Evolutionary conservation across 371 early-diverging fungal genomes (phyloP), one percentile per base, ranked within the genome.

Genomic region (Syncephalastrum monosporum): DNA sequence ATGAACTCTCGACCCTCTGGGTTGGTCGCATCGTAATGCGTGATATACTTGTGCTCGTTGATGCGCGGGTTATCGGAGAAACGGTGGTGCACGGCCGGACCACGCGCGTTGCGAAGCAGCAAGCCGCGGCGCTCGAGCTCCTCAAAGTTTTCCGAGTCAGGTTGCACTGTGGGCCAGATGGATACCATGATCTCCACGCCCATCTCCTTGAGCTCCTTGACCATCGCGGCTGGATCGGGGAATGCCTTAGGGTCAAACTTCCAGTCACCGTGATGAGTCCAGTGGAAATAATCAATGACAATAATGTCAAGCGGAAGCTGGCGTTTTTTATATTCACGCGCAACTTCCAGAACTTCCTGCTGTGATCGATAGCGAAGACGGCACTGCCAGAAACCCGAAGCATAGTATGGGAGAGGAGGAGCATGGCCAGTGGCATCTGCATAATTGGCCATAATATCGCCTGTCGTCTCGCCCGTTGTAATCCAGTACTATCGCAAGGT

Each of bases 311-410:
- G 44, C 5, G 58, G 52, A 5, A 58, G 38, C 24, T 46, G 51
- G 46, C 58, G 58, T 19, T 45, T 58, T 46, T 58, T 58, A 33
- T 58, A 58, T 27, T 60, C 55, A 14, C 60, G 53, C 13, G 60
- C 60, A 6, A 60, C 60, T 16, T 25, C 42, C 47, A 60, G 42
- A 1, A 60, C 60, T 43, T 60, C 60, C 16, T 60, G 46, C 17
- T 60, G 60, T 4, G 60, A 47, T 19, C 44, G 33, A 41, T 60
- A 60, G 24, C 60, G 60, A 16, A 60, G 53, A 29, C 60, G 60
- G 49, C 60, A 60, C 38, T 60, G 60, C 60, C 60, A 60, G 60
- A 60, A 60, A 17, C 60, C 60, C 21, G 60, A 60, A 0, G 60
- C 60, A 47, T 60, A 60, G 24, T 60, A 60, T 5, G 60, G 60